Evolutionary conservation across 75 land plant species (phyloP).

Genomic region (Pinus albicaulis): DNA sequence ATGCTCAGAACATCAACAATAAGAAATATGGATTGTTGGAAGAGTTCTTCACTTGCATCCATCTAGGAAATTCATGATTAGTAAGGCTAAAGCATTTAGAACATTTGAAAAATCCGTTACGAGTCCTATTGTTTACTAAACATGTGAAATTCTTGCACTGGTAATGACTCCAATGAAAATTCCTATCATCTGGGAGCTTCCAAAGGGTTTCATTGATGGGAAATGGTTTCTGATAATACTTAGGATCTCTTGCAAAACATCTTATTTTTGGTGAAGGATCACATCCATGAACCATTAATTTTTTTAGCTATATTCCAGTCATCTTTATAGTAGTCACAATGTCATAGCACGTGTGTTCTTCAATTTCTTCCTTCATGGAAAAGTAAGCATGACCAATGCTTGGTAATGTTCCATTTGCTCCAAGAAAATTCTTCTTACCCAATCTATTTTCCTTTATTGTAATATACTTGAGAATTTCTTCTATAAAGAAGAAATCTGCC

Average conservation of each 20-base stretch:
- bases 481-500: slow-evolving; percentile 40
- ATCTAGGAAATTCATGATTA: slow-evolving; percentile 34
- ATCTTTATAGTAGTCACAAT: slow-evolving; percentile 68
- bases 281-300: slow-evolving; percentile 76
- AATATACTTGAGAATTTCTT: slow-evolving; percentile 70
- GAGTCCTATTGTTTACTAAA: slow-evolving; percentile 25
- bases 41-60: slow-evolving; percentile 21
- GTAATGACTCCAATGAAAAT: slow-evolving; percentile 59
- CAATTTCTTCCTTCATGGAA: slow-evolving; percentile 57
- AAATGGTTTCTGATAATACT: slow-evolving; percentile 43
- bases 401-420: slow-evolving; percentile 59
- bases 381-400: slow-evolving; percentile 71
- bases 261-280: slow-evolving; percentile 77
- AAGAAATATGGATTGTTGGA: slow-evolving; percentile 34
- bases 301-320: slow-evolving; percentile 73
- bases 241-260: slow-evolving; percentile 56
- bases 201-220: slow-evolving; percentile 51
- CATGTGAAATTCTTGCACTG: slow-evolving; percentile 70
- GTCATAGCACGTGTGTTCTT: slow-evolving; percentile 80
- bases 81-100: slow-evolving; percentile 55
- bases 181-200: slow-evolving; percentile 56
- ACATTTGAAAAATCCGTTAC: slow-evolving; percentile 66
- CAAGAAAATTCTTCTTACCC: slow-evolving; percentile 75
- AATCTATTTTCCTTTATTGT: slow-evolving; percentile 48
- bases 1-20: slow-evolving; percentile 46